A percentile compares a stretch with the other conserved stretches of the same genome.
Conservation (phyloP, 2,329 filamentous ascomycete species). For the Aspergillus felis region DNA sequence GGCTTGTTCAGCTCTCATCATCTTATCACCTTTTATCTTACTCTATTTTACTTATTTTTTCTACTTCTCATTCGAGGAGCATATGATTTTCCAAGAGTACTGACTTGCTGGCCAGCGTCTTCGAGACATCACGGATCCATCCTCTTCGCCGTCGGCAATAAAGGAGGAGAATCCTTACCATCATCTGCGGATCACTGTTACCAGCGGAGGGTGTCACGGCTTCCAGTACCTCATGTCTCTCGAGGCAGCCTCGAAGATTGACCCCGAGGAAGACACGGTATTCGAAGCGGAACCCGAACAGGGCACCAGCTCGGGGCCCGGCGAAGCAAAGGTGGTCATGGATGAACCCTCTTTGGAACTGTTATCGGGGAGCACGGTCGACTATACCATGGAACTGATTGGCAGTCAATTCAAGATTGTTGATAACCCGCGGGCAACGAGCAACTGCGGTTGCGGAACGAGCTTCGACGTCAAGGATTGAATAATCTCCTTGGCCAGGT, state of each 20-base stretch:
- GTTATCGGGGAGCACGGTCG: slow-evolving; percentile 88
- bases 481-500: neutral
- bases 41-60: neutral
- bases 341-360: slow-evolving; percentile 84
- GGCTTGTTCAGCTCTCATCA: neutral
- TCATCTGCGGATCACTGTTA: slow-evolving; percentile 85
- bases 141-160: slow-evolving; percentile 35
- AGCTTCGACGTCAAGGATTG: slow-evolving; percentile 87
- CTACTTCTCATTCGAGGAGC: neutral
- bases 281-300: slow-evolving; percentile 62
- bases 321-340: slow-evolving; percentile 74
- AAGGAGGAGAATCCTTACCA: slow-evolving; percentile 65
- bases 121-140: slow-evolving; percentile 63
- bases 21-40: neutral
- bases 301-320: slow-evolving; percentile 37
- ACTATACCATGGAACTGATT: slow-evolving; percentile 95
- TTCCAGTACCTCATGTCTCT: slow-evolving; percentile 97
- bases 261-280: slow-evolving; percentile 77
- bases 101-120: slow-evolving; percentile 52
- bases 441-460: slow-evolving; percentile 94
- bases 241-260: slow-evolving; percentile 54
- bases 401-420: slow-evolving; percentile 94
- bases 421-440: slow-evolving; percentile 86
- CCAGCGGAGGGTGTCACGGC: slow-evolving; percentile 92
- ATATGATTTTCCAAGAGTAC: slow-evolving; percentile 14